Percentiles rank a stretch among this genome's conserved stretches.
Conservation (phyloP, 495 filamentous ascomycete genomes). For the Platismatia glauca region DNA sequence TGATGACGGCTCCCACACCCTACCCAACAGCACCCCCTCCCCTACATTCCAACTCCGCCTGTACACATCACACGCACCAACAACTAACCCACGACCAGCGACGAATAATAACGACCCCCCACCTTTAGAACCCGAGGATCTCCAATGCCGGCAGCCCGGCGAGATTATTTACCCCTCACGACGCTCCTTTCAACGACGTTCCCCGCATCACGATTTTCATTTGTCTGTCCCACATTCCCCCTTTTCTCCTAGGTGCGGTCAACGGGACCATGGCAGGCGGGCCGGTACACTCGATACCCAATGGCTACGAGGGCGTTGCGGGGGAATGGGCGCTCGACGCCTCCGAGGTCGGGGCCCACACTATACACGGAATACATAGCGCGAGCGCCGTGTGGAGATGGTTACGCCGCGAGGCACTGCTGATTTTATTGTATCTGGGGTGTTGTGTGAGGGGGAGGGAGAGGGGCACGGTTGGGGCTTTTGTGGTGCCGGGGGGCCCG, state of each 20-base stretch:
- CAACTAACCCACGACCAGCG: conserved; percentile 1
- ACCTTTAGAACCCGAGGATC: not conserved
- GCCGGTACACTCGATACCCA: conserved; percentile 9
- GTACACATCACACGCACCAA: not conserved
- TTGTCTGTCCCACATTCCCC: too few relatives aligned
- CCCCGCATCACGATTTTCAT: conserved; percentile 8
- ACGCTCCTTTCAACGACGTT: conserved; percentile 2
- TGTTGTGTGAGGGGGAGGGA: too few relatives aligned
- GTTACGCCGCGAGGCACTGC: too few relatives aligned
- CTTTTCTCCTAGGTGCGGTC: too few relatives aligned
- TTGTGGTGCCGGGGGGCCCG: too few relatives aligned
- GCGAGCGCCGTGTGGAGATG: too few relatives aligned
- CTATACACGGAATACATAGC: not conserved
- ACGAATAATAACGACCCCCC: not conserved
- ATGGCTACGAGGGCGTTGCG: not conserved
- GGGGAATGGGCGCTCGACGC: too few relatives aligned
- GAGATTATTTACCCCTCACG: not conserved
- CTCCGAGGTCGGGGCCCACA: too few relatives aligned
- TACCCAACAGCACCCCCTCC: not conserved
- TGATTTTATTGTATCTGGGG: too few relatives aligned
- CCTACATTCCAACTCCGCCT: not conserved
- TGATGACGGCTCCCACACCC: not conserved
- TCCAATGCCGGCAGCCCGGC: conserved; percentile 1
- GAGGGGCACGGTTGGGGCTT: too few relatives aligned
- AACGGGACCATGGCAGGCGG: too few relatives aligned